Percentiles rank a stretch among this genome's conserved stretches.
Conservation (phyloP, 345 rosid genomes). For the Dipteronia dyeriana region DNA sequence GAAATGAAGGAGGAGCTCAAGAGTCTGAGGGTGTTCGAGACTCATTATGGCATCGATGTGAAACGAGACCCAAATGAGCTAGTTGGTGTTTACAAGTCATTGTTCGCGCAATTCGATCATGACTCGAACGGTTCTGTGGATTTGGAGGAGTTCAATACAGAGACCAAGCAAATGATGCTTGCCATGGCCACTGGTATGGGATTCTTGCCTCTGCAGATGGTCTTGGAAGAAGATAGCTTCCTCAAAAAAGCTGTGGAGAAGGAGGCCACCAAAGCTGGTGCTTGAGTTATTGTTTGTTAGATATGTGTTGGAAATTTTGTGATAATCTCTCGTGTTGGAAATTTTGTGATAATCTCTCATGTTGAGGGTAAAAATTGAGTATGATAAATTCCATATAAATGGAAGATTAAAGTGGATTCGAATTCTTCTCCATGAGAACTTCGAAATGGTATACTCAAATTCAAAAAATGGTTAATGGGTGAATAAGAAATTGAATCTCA, state of each 20-base stretch:
- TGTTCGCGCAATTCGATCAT: slow-evolving; percentile 41
- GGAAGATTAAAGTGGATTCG: no score
- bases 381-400: no score
- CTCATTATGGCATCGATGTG: slow-evolving; percentile 39
- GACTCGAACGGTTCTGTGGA: slow-evolving; percentile 42
- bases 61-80: slow-evolving; percentile 33
- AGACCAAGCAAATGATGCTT: slow-evolving; percentile 41
- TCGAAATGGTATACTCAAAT: no score
- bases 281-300: neutral
- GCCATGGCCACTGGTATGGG: slow-evolving; percentile 53
- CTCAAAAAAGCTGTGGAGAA: slow-evolving; percentile 49
- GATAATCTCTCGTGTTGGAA: no score
- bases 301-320: no score
- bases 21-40: slow-evolving; percentile 43
- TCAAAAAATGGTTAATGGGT: no score
- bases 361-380: no score
- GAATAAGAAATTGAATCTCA: no score
- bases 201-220: slow-evolving; percentile 53
- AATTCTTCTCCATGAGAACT: no score
- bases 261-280: slow-evolving; percentile 29
- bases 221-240: slow-evolving; percentile 47
- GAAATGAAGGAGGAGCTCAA: slow-evolving; percentile 48
- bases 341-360: no score
- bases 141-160: slow-evolving; percentile 50
- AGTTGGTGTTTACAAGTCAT: slow-evolving; percentile 26